Conservation (phyloP, 1,284 basidiomycete species). For the Xerocomus minutiporus region DNA sequence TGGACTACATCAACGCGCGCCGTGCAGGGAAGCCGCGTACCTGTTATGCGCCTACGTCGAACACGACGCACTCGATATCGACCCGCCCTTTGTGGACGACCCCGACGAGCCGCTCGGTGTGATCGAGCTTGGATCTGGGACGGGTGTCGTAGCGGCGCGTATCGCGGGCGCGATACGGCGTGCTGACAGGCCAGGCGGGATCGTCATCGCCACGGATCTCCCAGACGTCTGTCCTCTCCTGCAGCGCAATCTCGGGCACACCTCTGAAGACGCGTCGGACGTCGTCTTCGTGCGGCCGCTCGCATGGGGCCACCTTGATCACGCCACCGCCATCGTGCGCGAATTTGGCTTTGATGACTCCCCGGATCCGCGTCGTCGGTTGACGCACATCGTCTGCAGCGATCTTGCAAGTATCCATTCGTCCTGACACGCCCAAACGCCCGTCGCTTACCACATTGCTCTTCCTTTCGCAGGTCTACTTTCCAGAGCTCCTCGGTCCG, state of each 20-base stretch:
- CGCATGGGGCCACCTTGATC: conserved; percentile 57
- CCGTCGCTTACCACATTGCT: background rate
- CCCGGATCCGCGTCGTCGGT: conserved; percentile 6
- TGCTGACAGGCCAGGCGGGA: conserved; percentile 17
- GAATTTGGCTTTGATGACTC: conserved; percentile 34
- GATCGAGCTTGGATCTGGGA: conserved; percentile 71
- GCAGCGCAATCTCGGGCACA: conserved; percentile 43
- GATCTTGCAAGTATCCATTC: conserved; percentile 53
- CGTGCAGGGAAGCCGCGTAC: conserved; percentile 69
- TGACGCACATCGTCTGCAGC: conserved; percentile 70
- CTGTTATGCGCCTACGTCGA: conserved; percentile 54
- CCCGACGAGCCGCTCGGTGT: conserved; percentile 13
- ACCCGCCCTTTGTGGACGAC: conserved; percentile 49
- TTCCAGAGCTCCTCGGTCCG: conserved; percentile 66
- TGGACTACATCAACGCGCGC: background rate
- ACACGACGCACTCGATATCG: conserved; percentile 42
- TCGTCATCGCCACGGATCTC: conserved; percentile 65
- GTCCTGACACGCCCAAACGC: background rate
- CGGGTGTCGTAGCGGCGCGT: conserved; percentile 55
- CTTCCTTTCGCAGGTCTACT: conserved; percentile 55
- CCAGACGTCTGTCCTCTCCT: conserved; percentile 64
- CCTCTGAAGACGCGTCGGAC: background rate
- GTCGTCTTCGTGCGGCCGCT: conserved; percentile 47
- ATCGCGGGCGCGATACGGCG: conserved; percentile 31
- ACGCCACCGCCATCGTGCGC: conserved; percentile 38